phyloP scores from a whole-genome alignment of 2,329 filamentous ascomycete species.

The Ascochyta pisi region DNA sequence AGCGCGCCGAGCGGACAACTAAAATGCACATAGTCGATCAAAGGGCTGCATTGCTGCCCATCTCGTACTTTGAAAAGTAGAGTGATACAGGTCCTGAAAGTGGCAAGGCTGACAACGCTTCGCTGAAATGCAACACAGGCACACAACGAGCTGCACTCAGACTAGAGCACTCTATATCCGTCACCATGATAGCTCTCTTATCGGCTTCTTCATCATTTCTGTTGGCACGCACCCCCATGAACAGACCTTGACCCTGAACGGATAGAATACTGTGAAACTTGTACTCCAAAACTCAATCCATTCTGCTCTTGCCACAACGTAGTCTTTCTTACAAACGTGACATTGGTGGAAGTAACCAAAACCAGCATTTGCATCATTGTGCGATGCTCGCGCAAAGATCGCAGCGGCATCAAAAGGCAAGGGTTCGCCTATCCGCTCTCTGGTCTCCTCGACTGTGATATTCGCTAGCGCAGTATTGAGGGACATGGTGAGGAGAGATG shows the following conservation, averaged over 20 bases:
- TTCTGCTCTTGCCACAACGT: conserved; percentile 37
- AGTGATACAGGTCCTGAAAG: background rate
- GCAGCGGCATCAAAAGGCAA: conserved; percentile 18
- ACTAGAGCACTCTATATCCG: background rate
- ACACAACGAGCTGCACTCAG: background rate
- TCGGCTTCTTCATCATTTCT: conserved; percentile 22
- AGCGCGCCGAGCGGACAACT: background rate
- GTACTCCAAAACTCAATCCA: conserved; percentile 44
- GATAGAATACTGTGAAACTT: conserved; percentile 17
- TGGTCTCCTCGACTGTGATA: conserved; percentile 14
- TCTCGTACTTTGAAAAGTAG: no score
- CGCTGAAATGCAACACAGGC: background rate
- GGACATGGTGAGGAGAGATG: conserved; percentile 25
- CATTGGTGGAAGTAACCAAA: conserved; percentile 34
- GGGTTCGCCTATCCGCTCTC: conserved; percentile 7
- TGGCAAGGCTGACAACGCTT: background rate
- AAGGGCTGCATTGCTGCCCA: background rate
- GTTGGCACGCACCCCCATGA: conserved; percentile 43
- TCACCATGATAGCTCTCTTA: conserved; percentile 9
- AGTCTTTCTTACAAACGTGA: conserved; percentile 35
- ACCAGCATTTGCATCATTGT: conserved; percentile 21
- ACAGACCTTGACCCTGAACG: conserved; percentile 38
- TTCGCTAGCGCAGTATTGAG: conserved; percentile 23
- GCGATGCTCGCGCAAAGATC: conserved; percentile 24
- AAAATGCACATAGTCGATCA: background rate